phyloP scores from a whole-genome alignment of 176 grass and related monocot genomes.

The Aegilops umbellulata region DNA sequence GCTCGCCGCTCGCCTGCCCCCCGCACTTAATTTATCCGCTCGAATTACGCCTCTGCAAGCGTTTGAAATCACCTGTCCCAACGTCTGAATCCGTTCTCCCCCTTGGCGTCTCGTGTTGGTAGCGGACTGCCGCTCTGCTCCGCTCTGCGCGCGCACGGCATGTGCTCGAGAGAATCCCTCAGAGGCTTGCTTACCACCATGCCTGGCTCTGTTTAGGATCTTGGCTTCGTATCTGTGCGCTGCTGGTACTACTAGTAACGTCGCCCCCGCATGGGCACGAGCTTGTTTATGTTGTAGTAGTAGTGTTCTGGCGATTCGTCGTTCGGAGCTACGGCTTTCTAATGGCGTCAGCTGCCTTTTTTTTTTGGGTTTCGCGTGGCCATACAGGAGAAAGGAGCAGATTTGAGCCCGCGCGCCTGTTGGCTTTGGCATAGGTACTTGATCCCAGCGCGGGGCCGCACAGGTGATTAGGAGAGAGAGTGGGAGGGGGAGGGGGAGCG shows the following conservation, averaged over 20 bases:
- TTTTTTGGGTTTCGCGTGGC: not conserved
- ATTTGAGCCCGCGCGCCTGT: not conserved
- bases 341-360: not conserved
- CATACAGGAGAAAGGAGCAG: not conserved
- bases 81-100: not conserved
- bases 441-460: not conserved
- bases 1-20: not conserved
- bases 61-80: not conserved
- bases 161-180: constrained; percentile 37
- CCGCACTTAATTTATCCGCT: not conserved
- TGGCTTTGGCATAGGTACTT: not conserved
- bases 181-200: constrained; percentile 16
- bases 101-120: not conserved
- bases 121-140: not conserved
- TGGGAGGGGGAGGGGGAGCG: too few relatives aligned
- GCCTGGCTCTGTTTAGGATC: constrained; percentile 12
- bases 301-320: not conserved
- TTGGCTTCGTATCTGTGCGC: not conserved
- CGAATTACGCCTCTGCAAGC: not conserved
- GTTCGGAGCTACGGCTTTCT: not conserved
- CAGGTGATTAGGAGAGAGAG: not conserved
- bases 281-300: not conserved
- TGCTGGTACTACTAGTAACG: not conserved
- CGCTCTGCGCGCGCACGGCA: constrained; percentile 9
- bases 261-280: not conserved